A percentile compares a stretch with the other conserved stretches of the same genome.
phyloP scores from a whole-genome alignment of 352 stramenopile genomes.

The Globisporangium orthogonon region DNA sequence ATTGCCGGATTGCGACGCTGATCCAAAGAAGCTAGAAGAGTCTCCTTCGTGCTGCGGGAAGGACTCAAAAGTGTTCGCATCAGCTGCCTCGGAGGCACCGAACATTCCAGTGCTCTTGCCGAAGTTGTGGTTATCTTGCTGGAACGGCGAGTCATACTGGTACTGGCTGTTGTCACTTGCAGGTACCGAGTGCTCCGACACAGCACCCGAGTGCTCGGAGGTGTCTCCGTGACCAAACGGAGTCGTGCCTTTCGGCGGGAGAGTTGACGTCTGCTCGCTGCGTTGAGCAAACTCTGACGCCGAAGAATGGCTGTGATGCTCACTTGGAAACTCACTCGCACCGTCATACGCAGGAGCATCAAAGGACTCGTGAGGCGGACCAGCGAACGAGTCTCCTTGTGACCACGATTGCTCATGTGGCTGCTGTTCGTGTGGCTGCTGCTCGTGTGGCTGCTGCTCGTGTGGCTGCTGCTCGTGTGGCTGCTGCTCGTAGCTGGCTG shows the following conservation, averaged over 20 bases:
- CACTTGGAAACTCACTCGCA: not conserved
- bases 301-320: not conserved
- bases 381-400: conserved; percentile 1
- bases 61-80: not conserved
- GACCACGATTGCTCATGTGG: conserved; percentile 7
- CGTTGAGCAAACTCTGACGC: not conserved
- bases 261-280: not conserved
- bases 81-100: not conserved
- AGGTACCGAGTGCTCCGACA: not conserved
- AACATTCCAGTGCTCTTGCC: not conserved
- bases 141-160: conserved; percentile 1
- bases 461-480: conserved; percentile 3
- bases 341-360: not conserved
- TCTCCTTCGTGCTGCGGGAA: conserved; percentile 5
- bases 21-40: conserved; percentile 8
- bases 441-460: conserved; percentile 9
- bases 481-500: conserved; percentile 6
- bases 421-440: conserved; percentile 7
- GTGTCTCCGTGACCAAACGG: conserved; percentile 3
- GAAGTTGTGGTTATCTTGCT: not conserved
- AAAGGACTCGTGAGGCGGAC: not conserved
- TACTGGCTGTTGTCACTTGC: conserved; percentile 1
- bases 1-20: conserved; percentile 2
- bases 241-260: not conserved
- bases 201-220: conserved; percentile 1